Percentiles rank a stretch among this genome's conserved stretches.
phyloP scores from a whole-genome alignment of 805 yeast genomes.

The Pichia eremophila region DNA sequence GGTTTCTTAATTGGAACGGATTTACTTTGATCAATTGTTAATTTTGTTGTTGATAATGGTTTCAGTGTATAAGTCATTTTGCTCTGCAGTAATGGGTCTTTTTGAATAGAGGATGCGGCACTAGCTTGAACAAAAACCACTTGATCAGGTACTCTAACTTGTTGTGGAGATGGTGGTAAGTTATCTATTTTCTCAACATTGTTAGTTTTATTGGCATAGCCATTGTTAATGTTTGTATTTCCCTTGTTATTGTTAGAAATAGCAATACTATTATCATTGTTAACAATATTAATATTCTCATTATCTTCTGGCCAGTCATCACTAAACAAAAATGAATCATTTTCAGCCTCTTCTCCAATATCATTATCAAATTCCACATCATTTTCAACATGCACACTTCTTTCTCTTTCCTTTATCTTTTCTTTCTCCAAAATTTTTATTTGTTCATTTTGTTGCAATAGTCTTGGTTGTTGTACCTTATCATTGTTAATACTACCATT shows the following conservation, averaged over 20 bases:
- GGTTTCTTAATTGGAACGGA: neutral
- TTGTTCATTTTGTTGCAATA: too few species aligned
- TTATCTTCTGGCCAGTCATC: constrained; percentile 31
- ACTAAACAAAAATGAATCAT: constrained; percentile 46
- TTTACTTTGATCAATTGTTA: neutral
- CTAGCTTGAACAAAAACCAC: constrained; percentile 52
- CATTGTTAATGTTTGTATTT: neutral
- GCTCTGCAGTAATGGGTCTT: constrained; percentile 29
- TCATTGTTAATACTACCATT: neutral
- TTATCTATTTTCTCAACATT: neutral
- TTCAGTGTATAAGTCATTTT: constrained; percentile 45
- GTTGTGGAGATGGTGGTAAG: too few species aligned
- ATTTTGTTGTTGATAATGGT: constrained; percentile 34
- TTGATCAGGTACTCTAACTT: constrained; percentile 11
- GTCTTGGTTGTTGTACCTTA: too few species aligned
- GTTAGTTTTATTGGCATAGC: neutral
- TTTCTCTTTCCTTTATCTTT: neutral
- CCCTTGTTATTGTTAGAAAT: neutral
- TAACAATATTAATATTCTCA: constrained; percentile 12
- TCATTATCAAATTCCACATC: too few species aligned
- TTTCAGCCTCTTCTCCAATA: constrained; percentile 16
- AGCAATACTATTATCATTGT: constrained; percentile 4
- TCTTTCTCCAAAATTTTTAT: neutral
- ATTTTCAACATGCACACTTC: too few species aligned
- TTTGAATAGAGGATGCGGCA: constrained; percentile 48